Base-by-base conservation (phyloP, 169 alveolate genomes). In the Plasmodium gonderi region DNA sequence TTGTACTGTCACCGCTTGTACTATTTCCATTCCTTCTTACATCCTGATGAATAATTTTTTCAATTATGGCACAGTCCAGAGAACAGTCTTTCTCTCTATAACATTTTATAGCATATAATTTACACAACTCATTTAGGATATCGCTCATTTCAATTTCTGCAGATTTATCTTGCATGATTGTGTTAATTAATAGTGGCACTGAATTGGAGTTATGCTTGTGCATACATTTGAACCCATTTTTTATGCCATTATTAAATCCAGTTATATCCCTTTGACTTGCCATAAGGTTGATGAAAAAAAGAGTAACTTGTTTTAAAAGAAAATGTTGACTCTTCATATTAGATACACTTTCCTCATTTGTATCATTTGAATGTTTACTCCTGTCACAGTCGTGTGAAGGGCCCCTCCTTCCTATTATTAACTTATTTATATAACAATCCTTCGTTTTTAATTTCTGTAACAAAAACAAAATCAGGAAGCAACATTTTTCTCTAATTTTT, bases 361-460 rank as follows among this genome's bases (percentile, higher is more conserved):
- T 29, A 60, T 60, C 72, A 60, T 23, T 60, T 3, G 7, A 29
- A 23, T 7, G 17, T 60, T 60, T 29, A n/a, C 26, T 60, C 7
- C 72, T 20, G 72, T 60, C 40, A 60, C 36, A 29, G 17, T 60
- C 26, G 26, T 29, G 26, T 29, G 72, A 60, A 60, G n/a, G 7
- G 38, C n/a, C n/a, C n/a, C n/a, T n/a, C n/a, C 11, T 0, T 60
- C 65, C 36, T 14, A 17, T 68, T 26, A 81, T 42, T 47, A 85
- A 51, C 45, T 85, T 54, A 17, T 38, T 49, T 64, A 85, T 75
- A 72, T 65, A 72, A 9, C 44, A 49, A 2, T 47, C 91, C 54
- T 90, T 69, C 51, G 11, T 72, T n/a, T 90, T 60, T 79, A 90
- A n/a, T 69, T 36, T 90, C 49, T 90, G 79, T n/a, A 90, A 79